Base-by-base conservation (phyloP, 768 basidiomycete species). In the Lactifluus subvellereus region DNA sequence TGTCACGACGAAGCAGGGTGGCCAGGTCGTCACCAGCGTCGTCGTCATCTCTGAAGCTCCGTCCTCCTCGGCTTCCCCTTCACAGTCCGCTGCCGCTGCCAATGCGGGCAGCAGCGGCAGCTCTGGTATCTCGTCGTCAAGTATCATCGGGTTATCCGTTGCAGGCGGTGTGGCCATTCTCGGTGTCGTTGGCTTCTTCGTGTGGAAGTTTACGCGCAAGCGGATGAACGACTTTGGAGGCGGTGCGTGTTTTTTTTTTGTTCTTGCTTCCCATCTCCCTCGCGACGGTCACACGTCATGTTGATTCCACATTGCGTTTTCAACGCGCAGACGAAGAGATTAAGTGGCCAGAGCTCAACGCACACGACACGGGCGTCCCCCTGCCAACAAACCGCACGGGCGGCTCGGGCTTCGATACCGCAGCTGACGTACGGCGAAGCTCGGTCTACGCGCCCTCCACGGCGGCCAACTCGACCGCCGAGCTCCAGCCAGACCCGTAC, bases 261-360 rank as follows among this genome's bases (percentile, higher is more conserved):
- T 4, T 20, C n/a, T 32, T 27, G 14, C 13, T 20, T 40, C 14
- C 13, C 6, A 60, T 38, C 49, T 42, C 61, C 56, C 18, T 52
- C 50, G 53, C 38, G 55, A 63, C 51, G 8, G 32, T 53, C 60
- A 59, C 53, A 47, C 16, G 60, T 54, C 51, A 7, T 55, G 61
- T 22, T 61, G n/a, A 59, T 57, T 18, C 20, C 61, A 67, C 54
- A 37, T 62, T 62, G 55, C 10, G 65, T 8, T 43, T 48, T 16
- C 11, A 7, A 35, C 14, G 4, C 51, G 11, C 70, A 91, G 89
- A 80, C 68, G 89, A 91, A 74, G 88, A 88, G 20, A 94, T 94
- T 75, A 92, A 92, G 74, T 94, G 91, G 91, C 91, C 91, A 3
- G 91, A 94, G 69, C 80, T 92, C 42, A 90, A 91, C 72, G 74